Evolutionary conservation across 768 basidiomycete genomes (phyloP), one percentile per base, ranked within the genome.

Genomic region (Suillus brevipes): DNA sequence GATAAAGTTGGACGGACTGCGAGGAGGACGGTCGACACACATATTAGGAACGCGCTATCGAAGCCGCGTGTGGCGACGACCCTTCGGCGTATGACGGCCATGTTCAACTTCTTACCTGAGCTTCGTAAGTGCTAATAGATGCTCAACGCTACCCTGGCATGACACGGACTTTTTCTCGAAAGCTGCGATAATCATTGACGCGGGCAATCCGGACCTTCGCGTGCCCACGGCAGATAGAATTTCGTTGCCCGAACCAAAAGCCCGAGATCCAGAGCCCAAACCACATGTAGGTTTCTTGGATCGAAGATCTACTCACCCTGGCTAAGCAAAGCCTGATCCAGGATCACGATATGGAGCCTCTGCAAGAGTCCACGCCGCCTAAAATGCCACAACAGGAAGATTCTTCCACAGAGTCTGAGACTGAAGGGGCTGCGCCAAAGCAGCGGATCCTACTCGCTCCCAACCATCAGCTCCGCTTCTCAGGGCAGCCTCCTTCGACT

Each of bases 1-100:
- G 91, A 93, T 75, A 89, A 87, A 71, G 73, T 88, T 55, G 91
- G 87, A 47, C 84, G 88, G 57, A 87, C 86, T 2, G 89, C 88
- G 42, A 84, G 91, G 61, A 83, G 90, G 68, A 84, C 85, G 28
- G 70, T 85, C 16, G 90, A 89, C 73, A 91, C 85, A 42, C 89
- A 92, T 75, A 79, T 92, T 67, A 89, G 84, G 75, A 87, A 90
- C 78, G 85, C 85, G 5, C 75, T 93, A 67, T 85, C 88, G 36
- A 89, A 84, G 71, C 89, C 91, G 42, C 86, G 88, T 63, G 73
- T 88, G 40, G 84, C 89, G 40, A 90, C 89, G 40, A 82, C 85
- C 18, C 79, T 93, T 50, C 83, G 85, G 65, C 88, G 91, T 61
- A 85, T 91, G 78, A 86, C 90, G 10, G 89, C 91, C 28, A 78